These are phyloP conservation scores for Lactifluus subvellereus DNA, from an alignment of 768 basidiomycete genomes.

Conservation along the genomic window DNA sequence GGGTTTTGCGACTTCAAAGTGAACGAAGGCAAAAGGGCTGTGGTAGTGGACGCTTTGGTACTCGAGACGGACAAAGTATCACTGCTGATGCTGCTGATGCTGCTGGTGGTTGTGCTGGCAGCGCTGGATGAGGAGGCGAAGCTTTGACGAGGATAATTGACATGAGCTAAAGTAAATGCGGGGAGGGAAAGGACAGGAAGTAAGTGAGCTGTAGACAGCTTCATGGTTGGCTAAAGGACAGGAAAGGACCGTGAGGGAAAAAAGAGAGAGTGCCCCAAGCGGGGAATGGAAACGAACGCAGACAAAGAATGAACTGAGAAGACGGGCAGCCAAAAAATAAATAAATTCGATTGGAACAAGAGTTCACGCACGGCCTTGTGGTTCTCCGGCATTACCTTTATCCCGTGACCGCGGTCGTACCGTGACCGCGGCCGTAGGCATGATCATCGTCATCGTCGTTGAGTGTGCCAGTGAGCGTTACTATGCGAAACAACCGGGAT, in stretches of 20 bases:
- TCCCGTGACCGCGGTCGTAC: no score
- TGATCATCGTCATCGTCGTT: no score
- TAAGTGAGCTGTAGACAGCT: slow-evolving; percentile 28
- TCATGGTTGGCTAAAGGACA: slow-evolving; percentile 27
- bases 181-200: slow-evolving; percentile 34
- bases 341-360: no score
- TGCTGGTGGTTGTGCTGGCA: slow-evolving; percentile 23
- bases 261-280: neutral
- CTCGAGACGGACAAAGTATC: slow-evolving; percentile 11
- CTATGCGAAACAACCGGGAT: no score
- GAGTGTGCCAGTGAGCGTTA: no score
- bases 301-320: no score
- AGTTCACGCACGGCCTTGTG: no score
- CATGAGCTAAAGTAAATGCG: slow-evolving; percentile 39
- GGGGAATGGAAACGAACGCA: neutral
- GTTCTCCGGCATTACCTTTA: no score
- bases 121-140: slow-evolving; percentile 26
- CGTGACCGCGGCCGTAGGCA: no score
- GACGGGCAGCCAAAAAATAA: no score
- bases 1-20: slow-evolving; percentile 48
- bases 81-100: neutral
- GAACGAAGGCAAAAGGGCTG: slow-evolving; percentile 31
- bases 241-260: slow-evolving; percentile 16
- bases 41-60: neutral
- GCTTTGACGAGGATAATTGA: slow-evolving; percentile 25